phyloP scores from a whole-genome alignment of 129 eudicot genomes.

The Rutidosis leptorrhynchoides region DNA sequence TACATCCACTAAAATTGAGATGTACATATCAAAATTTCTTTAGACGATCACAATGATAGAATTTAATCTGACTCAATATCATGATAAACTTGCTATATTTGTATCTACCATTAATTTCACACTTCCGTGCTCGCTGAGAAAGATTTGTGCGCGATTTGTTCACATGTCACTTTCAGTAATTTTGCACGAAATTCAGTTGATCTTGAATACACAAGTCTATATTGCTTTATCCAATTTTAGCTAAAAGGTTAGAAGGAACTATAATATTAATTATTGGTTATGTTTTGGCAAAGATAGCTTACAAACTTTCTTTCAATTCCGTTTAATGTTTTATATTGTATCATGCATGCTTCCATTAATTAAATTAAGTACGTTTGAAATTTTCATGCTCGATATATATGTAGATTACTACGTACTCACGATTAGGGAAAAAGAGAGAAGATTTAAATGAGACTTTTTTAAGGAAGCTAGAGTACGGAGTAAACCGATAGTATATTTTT shows the following conservation, averaged over 20 bases:
- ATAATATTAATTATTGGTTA: background rate
- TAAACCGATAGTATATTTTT: background rate
- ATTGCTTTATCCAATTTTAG: slow-evolving; percentile 25
- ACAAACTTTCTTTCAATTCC: slow-evolving; percentile 9
- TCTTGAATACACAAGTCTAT: slow-evolving; percentile 10
- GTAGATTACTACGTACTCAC: background rate
- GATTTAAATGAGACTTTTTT: background rate
- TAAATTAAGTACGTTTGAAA: background rate
- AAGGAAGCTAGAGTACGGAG: background rate
- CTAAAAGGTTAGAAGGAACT: slow-evolving; percentile 5
- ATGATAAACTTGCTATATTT: slow-evolving; percentile 27
- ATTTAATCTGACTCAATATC: slow-evolving; percentile 20
- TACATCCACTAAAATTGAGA: slow-evolving; percentile 22
- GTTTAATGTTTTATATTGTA: slow-evolving; percentile 6
- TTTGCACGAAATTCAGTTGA: slow-evolving; percentile 19
- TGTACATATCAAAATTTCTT: slow-evolving; percentile 26
- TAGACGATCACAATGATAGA: slow-evolving; percentile 9
- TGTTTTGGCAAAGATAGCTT: slow-evolving; percentile 29
- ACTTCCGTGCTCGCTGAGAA: slow-evolving; percentile 27
- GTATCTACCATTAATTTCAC: slow-evolving; percentile 20
- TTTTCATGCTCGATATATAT: slow-evolving; percentile 3
- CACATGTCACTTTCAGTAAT: slow-evolving; percentile 26
- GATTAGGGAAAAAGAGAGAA: background rate
- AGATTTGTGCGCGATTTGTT: slow-evolving; percentile 28
- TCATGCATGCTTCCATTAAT: slow-evolving; percentile 7